A percentile compares a stretch with the other conserved stretches of the same genome.
Evolutionary conservation across 257 asterid genomes (phyloP).

Genomic region (Solanum stenotomum): DNA sequence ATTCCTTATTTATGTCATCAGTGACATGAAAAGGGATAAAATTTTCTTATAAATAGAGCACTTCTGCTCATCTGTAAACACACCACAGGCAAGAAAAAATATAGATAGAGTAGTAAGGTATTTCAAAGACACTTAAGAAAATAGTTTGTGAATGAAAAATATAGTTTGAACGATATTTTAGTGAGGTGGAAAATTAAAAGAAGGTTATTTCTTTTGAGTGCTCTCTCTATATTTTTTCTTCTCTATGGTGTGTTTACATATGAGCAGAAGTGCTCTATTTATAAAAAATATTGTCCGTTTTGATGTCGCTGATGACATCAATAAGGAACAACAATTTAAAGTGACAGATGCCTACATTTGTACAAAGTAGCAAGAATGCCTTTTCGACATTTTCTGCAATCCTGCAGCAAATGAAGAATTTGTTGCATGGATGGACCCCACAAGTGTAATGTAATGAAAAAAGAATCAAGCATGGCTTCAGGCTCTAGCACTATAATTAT

Average conservation of each 20-base stretch:
- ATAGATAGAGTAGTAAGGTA: neutral
- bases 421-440: neutral
- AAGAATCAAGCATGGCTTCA: neutral
- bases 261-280: neutral
- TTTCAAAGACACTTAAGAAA: neutral
- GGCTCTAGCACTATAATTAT: neutral
- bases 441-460: neutral
- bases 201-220: neutral
- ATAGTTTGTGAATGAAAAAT: neutral
- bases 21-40: neutral
- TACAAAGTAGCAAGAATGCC: neutral
- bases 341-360: neutral
- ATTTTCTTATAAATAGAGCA: neutral
- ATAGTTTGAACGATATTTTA: neutral
- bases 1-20: neutral
- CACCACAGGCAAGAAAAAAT: neutral
- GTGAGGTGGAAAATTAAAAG: neutral
- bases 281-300: neutral
- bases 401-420: neutral
- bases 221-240: neutral
- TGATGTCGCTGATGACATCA: neutral
- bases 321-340: neutral
- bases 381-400: neutral
- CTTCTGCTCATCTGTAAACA: neutral
- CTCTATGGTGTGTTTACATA: neutral